A percentile compares a stretch with the other conserved stretches of the same genome.
Conservation (phyloP, 2,329 filamentous ascomycete genomes). For the Tothia fuscella region DNA sequence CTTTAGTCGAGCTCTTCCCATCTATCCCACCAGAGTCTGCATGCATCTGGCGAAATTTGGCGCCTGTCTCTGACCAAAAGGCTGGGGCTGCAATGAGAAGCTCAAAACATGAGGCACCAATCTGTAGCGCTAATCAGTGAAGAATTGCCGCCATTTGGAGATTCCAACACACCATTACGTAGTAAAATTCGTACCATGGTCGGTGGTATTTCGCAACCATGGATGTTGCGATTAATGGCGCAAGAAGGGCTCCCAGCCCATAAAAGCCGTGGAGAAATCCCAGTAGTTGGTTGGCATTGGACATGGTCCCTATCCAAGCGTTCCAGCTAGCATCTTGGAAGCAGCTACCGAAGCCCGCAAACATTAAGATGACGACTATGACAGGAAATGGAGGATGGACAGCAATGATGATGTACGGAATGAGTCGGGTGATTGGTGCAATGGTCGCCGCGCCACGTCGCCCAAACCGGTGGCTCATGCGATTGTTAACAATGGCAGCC, state of each 20-base stretch:
- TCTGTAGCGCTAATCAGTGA: conserved; percentile 18
- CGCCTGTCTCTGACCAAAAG: conserved; percentile 54
- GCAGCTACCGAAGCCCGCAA: conserved; percentile 62
- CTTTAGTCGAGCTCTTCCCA: conserved; percentile 39
- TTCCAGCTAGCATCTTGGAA: conserved; percentile 51
- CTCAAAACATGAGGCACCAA: conserved; percentile 46
- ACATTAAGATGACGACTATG: conserved; percentile 50
- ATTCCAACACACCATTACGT: conserved; percentile 49
- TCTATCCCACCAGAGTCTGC: conserved; percentile 30
- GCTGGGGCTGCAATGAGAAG: conserved; percentile 37
- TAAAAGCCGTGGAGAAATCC: conserved; percentile 64
- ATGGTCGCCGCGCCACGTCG: conserved; percentile 61
- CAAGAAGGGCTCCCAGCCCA: conserved; percentile 57
- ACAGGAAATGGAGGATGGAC: conserved; percentile 59
- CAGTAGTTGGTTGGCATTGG: conserved; percentile 59
- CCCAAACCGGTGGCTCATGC: conserved; percentile 51
- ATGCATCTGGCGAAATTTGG: conserved; percentile 42
- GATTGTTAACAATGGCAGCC: conserved; percentile 53
- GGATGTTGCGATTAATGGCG: conserved; percentile 58
- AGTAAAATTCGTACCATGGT: conserved; percentile 65
- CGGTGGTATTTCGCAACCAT: conserved; percentile 53
- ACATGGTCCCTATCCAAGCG: conserved; percentile 59
- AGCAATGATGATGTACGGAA: conserved; percentile 53
- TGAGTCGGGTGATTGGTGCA: conserved; percentile 48
- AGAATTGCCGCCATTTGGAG: neutral